phyloP scores from a whole-genome alignment of 2,329 filamentous ascomycete genomes.

The Colletotrichum aenigma region DNA sequence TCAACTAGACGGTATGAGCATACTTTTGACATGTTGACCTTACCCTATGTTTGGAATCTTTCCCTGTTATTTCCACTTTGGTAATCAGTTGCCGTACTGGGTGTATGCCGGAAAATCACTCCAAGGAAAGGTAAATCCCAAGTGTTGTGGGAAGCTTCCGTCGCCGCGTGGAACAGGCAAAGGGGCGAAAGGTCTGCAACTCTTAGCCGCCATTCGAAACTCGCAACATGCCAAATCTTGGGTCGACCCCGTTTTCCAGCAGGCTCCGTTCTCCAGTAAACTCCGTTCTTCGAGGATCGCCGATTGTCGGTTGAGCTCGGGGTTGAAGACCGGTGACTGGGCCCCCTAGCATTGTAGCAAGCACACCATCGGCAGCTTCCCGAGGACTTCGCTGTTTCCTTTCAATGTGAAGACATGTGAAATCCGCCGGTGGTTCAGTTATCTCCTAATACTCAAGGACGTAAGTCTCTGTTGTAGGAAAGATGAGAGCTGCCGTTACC shows the following conservation, averaged over 20 bases:
- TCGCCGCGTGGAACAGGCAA: not conserved
- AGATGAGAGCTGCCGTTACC: not conserved
- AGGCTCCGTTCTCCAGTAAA: accelerated
- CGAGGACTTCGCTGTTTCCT: not conserved
- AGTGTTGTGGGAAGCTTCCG: not conserved
- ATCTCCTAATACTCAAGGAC: not conserved
- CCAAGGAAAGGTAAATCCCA: not conserved
- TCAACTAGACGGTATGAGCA: too few species aligned
- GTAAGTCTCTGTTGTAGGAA: not conserved
- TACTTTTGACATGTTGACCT: not conserved
- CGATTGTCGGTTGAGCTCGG: not conserved
- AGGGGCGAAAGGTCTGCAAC: not conserved
- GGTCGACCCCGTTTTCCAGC: not conserved
- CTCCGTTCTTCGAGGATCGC: not conserved
- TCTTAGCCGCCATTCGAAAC: not conserved
- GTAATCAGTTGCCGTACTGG: not conserved
- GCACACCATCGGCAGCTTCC: not conserved
- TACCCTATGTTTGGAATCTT: accelerated
- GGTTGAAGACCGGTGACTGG: not conserved
- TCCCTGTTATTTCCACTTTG: accelerated
- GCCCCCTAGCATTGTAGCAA: not conserved
- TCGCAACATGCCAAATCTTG: not conserved
- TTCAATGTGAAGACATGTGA: accelerated
- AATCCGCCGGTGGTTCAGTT: accelerated
- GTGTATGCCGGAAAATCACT: not conserved